These are phyloP conservation scores for Entrophospora sp. DNA, from an alignment of 192 early-diverging fungal genomes.

Conservation along the genomic window DNA sequence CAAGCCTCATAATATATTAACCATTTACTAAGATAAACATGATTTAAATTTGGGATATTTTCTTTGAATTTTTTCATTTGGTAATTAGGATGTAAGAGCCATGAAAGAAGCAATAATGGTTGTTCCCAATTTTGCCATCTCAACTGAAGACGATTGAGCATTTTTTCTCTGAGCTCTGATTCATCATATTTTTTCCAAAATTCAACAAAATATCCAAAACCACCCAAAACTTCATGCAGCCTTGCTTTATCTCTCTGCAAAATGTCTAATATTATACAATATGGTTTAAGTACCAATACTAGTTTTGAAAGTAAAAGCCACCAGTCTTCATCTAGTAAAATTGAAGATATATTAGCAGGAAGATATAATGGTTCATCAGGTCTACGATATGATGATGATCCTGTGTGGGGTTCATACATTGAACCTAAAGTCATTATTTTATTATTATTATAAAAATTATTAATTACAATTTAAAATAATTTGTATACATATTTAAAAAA, in stretches of 20 bases:
- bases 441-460: no score
- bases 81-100: background rate
- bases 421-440: no score
- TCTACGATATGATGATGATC: background rate
- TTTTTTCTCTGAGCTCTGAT: background rate
- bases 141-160: background rate
- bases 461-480: no score
- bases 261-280: background rate
- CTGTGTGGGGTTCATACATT: background rate
- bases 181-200: background rate
- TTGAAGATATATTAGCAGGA: background rate
- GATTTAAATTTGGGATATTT: background rate
- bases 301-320: background rate
- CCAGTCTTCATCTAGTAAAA: background rate
- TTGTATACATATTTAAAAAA: no score
- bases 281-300: background rate
- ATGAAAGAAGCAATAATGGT: background rate
- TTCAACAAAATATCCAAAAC: background rate
- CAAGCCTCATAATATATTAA: conserved; percentile 1
- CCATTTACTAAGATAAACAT: background rate
- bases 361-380: background rate
- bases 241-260: background rate
- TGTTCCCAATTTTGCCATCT: background rate
- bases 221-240: background rate
- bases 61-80: background rate